A percentile compares a stretch with the other conserved stretches of the same genome.
Conservation (phyloP, 1,139 yeast genomes). For the Taphrina populina region DNA sequence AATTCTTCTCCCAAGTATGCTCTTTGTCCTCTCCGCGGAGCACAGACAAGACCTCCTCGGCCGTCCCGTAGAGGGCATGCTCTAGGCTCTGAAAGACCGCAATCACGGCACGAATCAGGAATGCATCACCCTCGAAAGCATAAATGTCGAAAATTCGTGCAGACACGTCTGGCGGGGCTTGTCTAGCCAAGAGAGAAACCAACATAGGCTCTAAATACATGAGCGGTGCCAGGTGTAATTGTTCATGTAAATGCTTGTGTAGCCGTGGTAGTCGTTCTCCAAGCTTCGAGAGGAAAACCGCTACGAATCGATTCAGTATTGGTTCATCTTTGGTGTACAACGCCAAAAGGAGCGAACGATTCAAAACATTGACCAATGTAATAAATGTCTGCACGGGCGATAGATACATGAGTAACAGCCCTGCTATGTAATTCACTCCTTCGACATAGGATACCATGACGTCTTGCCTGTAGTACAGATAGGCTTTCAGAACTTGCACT, state of each 20-base stretch:
- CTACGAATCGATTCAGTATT: slow-evolving; percentile 44
- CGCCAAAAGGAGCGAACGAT: slow-evolving; percentile 44
- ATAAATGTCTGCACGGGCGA: slow-evolving; percentile 49
- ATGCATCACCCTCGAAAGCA: slow-evolving; percentile 61
- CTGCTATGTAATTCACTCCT: slow-evolving; percentile 45
- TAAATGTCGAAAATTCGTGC: slow-evolving; percentile 56
- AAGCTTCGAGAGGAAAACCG: slow-evolving; percentile 54
- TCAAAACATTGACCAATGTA: slow-evolving; percentile 51
- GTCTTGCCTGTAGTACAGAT: slow-evolving; percentile 43
- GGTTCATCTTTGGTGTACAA: slow-evolving; percentile 44
- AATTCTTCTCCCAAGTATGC: slow-evolving; percentile 23
- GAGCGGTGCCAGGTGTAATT: slow-evolving; percentile 45
- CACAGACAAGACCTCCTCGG: slow-evolving; percentile 50
- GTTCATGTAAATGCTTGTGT: slow-evolving; percentile 52
- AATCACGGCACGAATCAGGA: slow-evolving; percentile 52
- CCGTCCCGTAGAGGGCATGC: slow-evolving; percentile 56
- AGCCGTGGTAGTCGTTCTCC: slow-evolving; percentile 51
- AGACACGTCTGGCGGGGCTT: slow-evolving; percentile 46
- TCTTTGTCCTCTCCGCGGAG: slow-evolving; percentile 36
- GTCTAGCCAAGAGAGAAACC: slow-evolving; percentile 46
- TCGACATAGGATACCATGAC: slow-evolving; percentile 41
- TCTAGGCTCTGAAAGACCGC: slow-evolving; percentile 54
- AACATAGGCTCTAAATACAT: slow-evolving; percentile 47
- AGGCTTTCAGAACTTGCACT: slow-evolving; percentile 44
- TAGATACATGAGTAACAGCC: slow-evolving; percentile 49